These are phyloP conservation scores for Didymellaceae sp. DNA, from an alignment of 2,329 filamentous ascomycete species.

Conservation along the genomic window DNA sequence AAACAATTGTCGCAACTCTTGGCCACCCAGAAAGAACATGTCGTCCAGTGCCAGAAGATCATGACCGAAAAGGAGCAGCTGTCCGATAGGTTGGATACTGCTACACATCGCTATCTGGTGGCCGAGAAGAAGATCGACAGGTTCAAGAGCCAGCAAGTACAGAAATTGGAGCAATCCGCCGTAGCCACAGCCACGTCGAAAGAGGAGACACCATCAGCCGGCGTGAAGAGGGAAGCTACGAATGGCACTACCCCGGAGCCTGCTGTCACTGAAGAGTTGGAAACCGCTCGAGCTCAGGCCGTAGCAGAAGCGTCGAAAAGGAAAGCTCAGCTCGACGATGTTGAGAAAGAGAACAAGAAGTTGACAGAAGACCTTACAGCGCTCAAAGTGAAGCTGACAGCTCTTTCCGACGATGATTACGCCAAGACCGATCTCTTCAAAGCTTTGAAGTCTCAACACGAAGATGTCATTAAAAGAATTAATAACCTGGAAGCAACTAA, in stretches of 20 bases:
- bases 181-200: slow-evolving; percentile 37
- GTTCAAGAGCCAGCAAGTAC: slow-evolving; percentile 84
- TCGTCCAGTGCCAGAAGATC: slow-evolving; percentile 76
- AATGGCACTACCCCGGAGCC: slow-evolving; percentile 65
- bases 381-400: slow-evolving; percentile 70
- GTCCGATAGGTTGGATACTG: slow-evolving; percentile 84
- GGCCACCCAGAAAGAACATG: slow-evolving; percentile 80
- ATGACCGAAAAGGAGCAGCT: slow-evolving; percentile 82
- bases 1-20: slow-evolving; percentile 76
- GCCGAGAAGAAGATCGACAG: slow-evolving; percentile 95
- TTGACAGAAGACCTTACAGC: slow-evolving; percentile 79
- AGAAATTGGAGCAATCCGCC: slow-evolving; percentile 90
- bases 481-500: slow-evolving; percentile 92
- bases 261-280: slow-evolving; percentile 69
- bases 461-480: slow-evolving; percentile 89
- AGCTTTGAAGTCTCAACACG: slow-evolving; percentile 84
- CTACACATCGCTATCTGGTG: slow-evolving; percentile 89
- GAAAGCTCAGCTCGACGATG: slow-evolving; percentile 83
- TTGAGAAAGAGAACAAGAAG: slow-evolving; percentile 78
- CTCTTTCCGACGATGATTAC: slow-evolving; percentile 89
- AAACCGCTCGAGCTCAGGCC: slow-evolving; percentile 79
- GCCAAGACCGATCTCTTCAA: slow-evolving; percentile 93
- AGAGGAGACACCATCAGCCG: slow-evolving; percentile 53
- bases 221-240: slow-evolving; percentile 59
- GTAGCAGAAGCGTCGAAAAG: slow-evolving; percentile 78